Percentiles rank a stretch among this genome's conserved stretches.
Evolutionary conservation across 2,329 filamentous ascomycete species (phyloP).

Genomic region (Xylariales sp.): DNA sequence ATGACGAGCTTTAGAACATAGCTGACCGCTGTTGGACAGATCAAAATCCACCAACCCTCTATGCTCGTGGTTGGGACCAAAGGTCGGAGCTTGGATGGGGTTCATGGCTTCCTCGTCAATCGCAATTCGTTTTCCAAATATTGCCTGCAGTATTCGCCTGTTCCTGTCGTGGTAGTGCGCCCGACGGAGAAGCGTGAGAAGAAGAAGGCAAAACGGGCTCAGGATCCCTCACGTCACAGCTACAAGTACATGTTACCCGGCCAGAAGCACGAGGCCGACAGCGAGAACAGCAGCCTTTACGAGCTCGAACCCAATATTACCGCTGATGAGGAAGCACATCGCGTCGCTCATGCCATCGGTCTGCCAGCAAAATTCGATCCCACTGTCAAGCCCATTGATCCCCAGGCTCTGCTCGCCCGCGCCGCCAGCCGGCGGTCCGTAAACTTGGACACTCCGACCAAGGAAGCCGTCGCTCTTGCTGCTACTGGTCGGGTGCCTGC

Average conservation of each 20-base stretch:
- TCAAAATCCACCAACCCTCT: constrained; percentile 85
- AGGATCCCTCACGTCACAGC: constrained; percentile 69
- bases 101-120: constrained; percentile 76
- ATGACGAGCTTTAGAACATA: not conserved
- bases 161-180: constrained; percentile 88
- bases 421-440: constrained; percentile 13
- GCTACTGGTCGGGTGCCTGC: constrained; percentile 33
- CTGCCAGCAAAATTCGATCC: constrained; percentile 60
- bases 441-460: constrained; percentile 13
- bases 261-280: constrained; percentile 55
- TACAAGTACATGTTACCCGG: constrained; percentile 72
- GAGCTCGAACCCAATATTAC: constrained; percentile 51
- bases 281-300: constrained; percentile 47
- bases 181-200: constrained; percentile 83
- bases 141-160: constrained; percentile 87
- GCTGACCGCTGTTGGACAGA: too few species aligned
- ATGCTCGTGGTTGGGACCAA: constrained; percentile 88
- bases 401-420: constrained; percentile 21
- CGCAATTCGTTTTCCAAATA: constrained; percentile 88
- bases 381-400: constrained; percentile 53
- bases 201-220: constrained; percentile 79
- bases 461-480: constrained; percentile 19
- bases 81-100: constrained; percentile 76
- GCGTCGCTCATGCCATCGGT: constrained; percentile 58
- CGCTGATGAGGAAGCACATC: constrained; percentile 59